Base-by-base conservation (phyloP, 2,329 filamentous ascomycete genomes). In the Lecanicillium sp. region DNA sequence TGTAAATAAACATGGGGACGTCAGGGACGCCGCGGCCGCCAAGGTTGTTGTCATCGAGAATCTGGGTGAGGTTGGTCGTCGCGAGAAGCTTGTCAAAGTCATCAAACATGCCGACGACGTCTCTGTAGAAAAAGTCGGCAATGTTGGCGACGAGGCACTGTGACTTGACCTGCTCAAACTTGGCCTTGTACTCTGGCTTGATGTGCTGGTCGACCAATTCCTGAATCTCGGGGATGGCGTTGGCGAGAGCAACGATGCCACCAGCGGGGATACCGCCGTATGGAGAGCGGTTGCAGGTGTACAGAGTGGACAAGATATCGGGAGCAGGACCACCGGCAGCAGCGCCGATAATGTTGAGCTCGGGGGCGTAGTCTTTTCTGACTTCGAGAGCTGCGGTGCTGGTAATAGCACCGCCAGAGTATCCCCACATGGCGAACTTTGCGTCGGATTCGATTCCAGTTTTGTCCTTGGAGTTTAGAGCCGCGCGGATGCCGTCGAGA, bases 1-100 rank as follows among this genome's bases (percentile, higher is more conserved):
- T 72, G 51, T 74, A 73, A 3, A 69, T 51, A 44, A 67, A 68
- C 4, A 73, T 33, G 0, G 71, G 70, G 45, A 71, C 66, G 20
- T 58, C 45, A 2, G 70, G 70, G 0, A 60, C 50, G 2, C 60
- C 60, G 32, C 67, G 59, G 29, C 52, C 51, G 29, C 52, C 51
- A 3, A 55, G 53, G 35, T 47, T 48, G 27, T 57, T 46, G 38
- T 51, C 55, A n/a, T 55, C 48, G 2, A 50, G 30, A 20, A 57
- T 48, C 14, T 56, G 48, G 9, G 54, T 46, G 1, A 48, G 40
- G 17, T 49, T 41, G 8, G 41, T 47, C n/a, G 40, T 51, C 14
- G 33, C 47, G 37, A 35, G 47, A 15, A 53, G 37, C n/a, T 56
- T 29, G 14, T 50, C 49, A 16, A 61, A 62, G 34, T 57, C 49